Conservation (phyloP, 2,329 filamentous ascomycete genomes). For the Ceratocystis huliohia region DNA sequence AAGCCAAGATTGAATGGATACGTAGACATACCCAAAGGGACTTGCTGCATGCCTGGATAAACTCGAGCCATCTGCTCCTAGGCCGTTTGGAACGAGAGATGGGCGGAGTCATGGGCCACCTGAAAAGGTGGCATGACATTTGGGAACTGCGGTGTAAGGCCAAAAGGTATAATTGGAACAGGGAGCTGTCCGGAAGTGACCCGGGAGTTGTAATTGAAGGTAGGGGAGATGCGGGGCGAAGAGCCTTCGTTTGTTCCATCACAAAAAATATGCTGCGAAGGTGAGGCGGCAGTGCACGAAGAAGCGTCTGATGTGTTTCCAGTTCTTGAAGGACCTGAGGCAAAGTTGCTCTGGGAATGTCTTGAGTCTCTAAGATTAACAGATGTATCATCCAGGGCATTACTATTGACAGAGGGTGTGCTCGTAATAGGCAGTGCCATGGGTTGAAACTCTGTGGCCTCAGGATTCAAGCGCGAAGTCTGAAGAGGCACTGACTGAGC, state of each 20-base stretch:
- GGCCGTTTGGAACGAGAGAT: not conserved
- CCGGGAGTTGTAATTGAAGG: not conserved
- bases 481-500: not conserved
- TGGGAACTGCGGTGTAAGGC: not conserved
- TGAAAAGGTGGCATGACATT: not conserved
- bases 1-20: constrained; percentile 3
- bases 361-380: not conserved
- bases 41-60: constrained; percentile 4
- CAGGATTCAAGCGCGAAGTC: not conserved
- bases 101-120: not conserved
- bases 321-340: not conserved
- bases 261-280: not conserved
- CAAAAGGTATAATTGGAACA: constrained; percentile 5
- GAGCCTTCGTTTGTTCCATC: constrained; percentile 2
- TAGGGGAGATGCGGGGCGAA: not conserved
- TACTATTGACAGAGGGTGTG: not conserved
- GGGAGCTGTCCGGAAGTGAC: not conserved
- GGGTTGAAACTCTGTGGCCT: constrained; percentile 7
- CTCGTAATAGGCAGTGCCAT: not conserved
- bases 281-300: not conserved
- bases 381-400: not conserved
- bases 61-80: constrained; percentile 9
- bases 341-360: not conserved
- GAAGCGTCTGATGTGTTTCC: not conserved
- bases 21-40: constrained; percentile 3